These are phyloP conservation scores for Nakazawaea wyomingensis DNA, from an alignment of 805 yeast genomes.

Conservation along the genomic window DNA sequence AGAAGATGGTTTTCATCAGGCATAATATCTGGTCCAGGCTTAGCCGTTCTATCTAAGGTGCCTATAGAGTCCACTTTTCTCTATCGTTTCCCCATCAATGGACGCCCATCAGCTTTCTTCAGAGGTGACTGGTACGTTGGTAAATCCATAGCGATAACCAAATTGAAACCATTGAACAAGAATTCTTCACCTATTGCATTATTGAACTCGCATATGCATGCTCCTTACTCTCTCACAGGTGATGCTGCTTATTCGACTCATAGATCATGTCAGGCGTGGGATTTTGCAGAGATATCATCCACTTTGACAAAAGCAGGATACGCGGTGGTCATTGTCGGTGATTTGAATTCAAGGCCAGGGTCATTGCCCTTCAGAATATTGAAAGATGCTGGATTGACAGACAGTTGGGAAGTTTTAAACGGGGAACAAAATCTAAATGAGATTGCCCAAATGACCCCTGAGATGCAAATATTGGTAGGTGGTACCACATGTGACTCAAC, in stretches of 20 bases:
- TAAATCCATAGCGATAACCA: slow-evolving; percentile 74
- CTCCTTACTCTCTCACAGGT: slow-evolving; percentile 80
- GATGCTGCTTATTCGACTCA: slow-evolving; percentile 90
- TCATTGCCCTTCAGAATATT: slow-evolving; percentile 75
- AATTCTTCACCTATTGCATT: slow-evolving; percentile 61
- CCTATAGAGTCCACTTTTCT: slow-evolving; percentile 79
- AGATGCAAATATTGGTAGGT: slow-evolving; percentile 61
- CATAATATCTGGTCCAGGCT: slow-evolving; percentile 87
- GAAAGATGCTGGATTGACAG: slow-evolving; percentile 63
- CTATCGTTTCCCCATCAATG: slow-evolving; percentile 86
- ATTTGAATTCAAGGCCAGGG: slow-evolving; percentile 84
- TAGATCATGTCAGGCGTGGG: slow-evolving; percentile 96
- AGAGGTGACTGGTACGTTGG: slow-evolving; percentile 99
- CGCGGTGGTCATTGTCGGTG: slow-evolving; percentile 88
- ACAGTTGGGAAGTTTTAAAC: slow-evolving; percentile 75
- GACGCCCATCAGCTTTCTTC: slow-evolving; percentile 88
- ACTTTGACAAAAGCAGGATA: slow-evolving; percentile 68
- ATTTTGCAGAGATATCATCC: slow-evolving; percentile 63
- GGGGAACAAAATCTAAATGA: slow-evolving; percentile 39
- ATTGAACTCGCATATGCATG: slow-evolving; percentile 93
- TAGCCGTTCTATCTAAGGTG: slow-evolving; percentile 75
- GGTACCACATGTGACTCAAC: slow-evolving; percentile 90
- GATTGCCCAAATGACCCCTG: slow-evolving; percentile 43
- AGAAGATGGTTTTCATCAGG: slow-evolving; percentile 75
- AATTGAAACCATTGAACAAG: slow-evolving; percentile 46